Evolutionary conservation across 2,329 filamentous ascomycete genomes (phyloP), one percentile per base, ranked within the genome.

Genomic region (Alternaria triticimaculans): DNA sequence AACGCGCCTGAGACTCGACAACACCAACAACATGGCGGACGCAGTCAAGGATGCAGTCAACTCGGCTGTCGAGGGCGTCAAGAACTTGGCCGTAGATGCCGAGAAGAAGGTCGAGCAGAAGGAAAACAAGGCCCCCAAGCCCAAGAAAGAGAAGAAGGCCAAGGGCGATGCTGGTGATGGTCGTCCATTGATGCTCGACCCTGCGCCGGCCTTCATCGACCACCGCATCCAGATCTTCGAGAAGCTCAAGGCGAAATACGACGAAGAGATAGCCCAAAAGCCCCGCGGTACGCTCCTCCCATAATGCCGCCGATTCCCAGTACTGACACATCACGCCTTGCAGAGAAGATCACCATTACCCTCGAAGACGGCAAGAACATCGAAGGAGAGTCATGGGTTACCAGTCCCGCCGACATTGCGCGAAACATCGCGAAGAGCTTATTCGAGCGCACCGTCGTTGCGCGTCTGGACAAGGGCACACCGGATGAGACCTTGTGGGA

Each of bases 151-250:
- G 73, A 75, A 85, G 73, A 87, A 88, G 80, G 85, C 73, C 62
- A 79, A 78, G 72, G 75, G 73, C n/a, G 73, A 65, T 48, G 73
- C 71, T 55, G 70, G 68, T 25, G 80, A 81, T 68, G 78, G 78
- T 50, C 80, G 83, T 23, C 81, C 83, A n/a, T 74, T 84, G 30
- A 84, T 85, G 74, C 71, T 86, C 55, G 79, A 74, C 53, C 82
- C 84, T 48, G 85, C 88, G 20, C 91, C 94, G 60, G 89, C 90
- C 64, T 97, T 92, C 81, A 89, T 98, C 67, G 85, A 94, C 76
- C 89, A 94, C 80, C 90, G 96, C 67, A 90, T 97, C 75, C 88
- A 91, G 57, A 85, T 98, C 54, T 97, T 97, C 83, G 92, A 97
- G 79, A 89, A 91, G 79, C 86, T 97, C 70, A 96, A 96, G 87